These are phyloP conservation scores for Talaromyces sp. DNA, from an alignment of 2,329 filamentous ascomycete genomes.

Conservation along the genomic window DNA sequence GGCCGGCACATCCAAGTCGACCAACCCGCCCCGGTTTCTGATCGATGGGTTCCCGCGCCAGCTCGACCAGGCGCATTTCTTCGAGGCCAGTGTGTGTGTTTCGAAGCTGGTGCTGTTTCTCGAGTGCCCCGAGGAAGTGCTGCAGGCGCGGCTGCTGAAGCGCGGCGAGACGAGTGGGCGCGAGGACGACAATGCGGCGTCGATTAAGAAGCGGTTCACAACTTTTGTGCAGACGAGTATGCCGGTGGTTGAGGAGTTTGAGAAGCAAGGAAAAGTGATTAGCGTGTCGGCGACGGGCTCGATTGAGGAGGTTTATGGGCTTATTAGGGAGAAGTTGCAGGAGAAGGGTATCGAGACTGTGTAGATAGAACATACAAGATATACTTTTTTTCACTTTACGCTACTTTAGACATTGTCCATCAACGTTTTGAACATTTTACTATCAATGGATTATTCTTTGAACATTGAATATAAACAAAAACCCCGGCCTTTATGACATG, in stretches of 20 bases:
- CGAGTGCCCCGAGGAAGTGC: slow-evolving; percentile 83
- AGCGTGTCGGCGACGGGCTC: slow-evolving; percentile 67
- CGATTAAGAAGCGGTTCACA: slow-evolving; percentile 92
- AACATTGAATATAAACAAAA: background rate
- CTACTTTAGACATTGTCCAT: background rate
- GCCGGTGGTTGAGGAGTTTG: slow-evolving; percentile 88
- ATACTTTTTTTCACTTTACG: background rate
- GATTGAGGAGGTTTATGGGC: slow-evolving; percentile 60
- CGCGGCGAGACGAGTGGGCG: slow-evolving; percentile 89
- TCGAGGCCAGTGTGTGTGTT: slow-evolving; percentile 82
- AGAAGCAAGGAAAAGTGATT: slow-evolving; percentile 69
- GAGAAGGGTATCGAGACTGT: slow-evolving; percentile 33
- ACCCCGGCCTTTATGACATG: background rate
- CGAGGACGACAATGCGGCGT: slow-evolving; percentile 89
- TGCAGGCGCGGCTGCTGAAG: slow-evolving; percentile 78
- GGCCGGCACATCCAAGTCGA: slow-evolving; percentile 32
- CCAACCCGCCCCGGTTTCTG: slow-evolving; percentile 63
- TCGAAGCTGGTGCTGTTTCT: slow-evolving; percentile 87
- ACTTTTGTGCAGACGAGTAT: slow-evolving; percentile 95
- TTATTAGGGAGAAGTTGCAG: slow-evolving; percentile 46
- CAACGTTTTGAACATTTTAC: background rate
- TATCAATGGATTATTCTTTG: background rate
- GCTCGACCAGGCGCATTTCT: slow-evolving; percentile 92
- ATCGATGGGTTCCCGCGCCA: slow-evolving; percentile 87
- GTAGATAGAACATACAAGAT: slow-evolving; percentile 1